These are phyloP conservation scores for Aspergillus biplanus DNA, from an alignment of 495 filamentous ascomycete species.

Conservation along the genomic window DNA sequence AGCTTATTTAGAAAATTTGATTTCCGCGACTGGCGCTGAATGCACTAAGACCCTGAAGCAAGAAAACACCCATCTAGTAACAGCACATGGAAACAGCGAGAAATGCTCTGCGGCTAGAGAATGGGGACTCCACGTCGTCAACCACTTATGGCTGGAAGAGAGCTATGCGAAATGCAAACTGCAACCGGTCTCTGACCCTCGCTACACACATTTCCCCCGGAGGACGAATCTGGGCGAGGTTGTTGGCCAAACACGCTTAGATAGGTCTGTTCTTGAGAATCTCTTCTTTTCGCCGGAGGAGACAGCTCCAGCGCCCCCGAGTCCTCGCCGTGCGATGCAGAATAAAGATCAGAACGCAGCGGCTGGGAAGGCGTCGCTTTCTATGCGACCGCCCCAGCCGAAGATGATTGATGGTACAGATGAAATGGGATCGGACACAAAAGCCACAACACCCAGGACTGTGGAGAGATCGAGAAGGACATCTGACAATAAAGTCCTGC, in stretches of 20 bases:
- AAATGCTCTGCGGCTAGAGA: conserved; percentile 90
- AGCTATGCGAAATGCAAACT: conserved; percentile 86
- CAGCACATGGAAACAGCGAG: conserved; percentile 82
- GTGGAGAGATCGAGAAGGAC: conserved; percentile 34
- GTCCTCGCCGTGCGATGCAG: conserved; percentile 38
- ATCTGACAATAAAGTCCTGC: conserved; percentile 33
- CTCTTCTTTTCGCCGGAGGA: conserved; percentile 55
- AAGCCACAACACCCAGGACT: conserved; percentile 34
- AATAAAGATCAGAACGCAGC: conserved; percentile 40
- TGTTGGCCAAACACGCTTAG: conserved; percentile 80
- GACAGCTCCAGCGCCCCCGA: conserved; percentile 23
- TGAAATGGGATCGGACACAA: conserved; percentile 17
- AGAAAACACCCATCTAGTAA: conserved; percentile 94
- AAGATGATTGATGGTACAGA: conserved; percentile 26
- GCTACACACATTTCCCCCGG: conserved; percentile 81
- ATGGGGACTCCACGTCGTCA: conserved; percentile 88
- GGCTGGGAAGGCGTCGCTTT: conserved; percentile 11
- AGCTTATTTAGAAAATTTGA: conserved; percentile 89
- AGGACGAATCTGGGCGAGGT: conserved; percentile 92
- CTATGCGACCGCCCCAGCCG: conserved; percentile 27
- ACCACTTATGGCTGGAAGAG: conserved; percentile 97
- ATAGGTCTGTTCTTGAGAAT: conserved; percentile 56
- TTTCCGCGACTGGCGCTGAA: conserved; percentile 77
- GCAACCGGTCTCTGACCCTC: conserved; percentile 64
- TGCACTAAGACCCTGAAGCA: conserved; percentile 92